Percentiles rank a stretch among this genome's conserved stretches.
Conservation (phyloP, 345 rosid genomes). For the Eucalyptus grandis region DNA sequence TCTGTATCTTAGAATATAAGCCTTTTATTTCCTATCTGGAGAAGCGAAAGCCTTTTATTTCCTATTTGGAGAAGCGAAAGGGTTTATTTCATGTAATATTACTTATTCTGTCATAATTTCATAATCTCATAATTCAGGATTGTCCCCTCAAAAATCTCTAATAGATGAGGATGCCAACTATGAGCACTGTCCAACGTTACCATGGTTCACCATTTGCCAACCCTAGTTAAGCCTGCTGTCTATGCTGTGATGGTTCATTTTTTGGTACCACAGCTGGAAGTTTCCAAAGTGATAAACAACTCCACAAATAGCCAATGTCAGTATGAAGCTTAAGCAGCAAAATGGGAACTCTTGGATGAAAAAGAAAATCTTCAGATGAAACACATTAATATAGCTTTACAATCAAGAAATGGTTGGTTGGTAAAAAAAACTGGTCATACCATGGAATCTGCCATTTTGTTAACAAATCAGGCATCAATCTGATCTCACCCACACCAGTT, state of each 20-base stretch:
- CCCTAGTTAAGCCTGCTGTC: not conserved
- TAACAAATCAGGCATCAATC: constrained; percentile 78
- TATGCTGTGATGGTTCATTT: not conserved
- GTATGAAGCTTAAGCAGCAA: not conserved
- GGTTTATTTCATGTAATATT: not conserved
- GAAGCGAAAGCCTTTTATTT: not conserved
- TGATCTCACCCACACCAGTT: constrained; percentile 78
- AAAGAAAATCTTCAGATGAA: not conserved
- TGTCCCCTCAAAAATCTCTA: not conserved
- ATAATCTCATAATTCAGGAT: not conserved
- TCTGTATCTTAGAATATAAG: not conserved
- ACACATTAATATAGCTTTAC: not conserved
- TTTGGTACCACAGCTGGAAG: not conserved
- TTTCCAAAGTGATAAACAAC: not conserved
- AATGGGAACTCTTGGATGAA: not conserved
- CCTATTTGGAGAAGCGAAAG: not conserved
- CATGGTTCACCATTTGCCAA: not conserved
- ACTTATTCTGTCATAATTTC: not conserved
- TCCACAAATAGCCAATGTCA: not conserved
- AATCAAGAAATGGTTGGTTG: not conserved
- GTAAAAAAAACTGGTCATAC: constrained; percentile 17
- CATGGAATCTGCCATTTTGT: constrained; percentile 69
- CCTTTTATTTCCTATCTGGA: not conserved
- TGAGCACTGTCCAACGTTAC: not conserved
- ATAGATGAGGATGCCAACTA: not conserved